Conservation (phyloP, 1,139 yeast genomes). For the Sugiyamaella japonica region DNA sequence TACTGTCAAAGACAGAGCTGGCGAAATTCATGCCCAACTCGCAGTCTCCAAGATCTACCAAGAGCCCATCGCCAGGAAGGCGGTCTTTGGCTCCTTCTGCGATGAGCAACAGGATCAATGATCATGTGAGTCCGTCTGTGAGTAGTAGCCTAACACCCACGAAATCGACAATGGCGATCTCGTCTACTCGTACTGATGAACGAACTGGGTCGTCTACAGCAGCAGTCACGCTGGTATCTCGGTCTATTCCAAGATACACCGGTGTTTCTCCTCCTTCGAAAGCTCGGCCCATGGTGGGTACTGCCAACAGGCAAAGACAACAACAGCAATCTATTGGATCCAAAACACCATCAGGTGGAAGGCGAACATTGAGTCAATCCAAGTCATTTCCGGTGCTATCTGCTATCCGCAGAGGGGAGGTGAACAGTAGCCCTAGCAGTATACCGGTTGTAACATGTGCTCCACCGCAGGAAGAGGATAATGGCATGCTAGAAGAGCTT, state of each 20-base stretch:
- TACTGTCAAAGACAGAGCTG: constrained; percentile 31
- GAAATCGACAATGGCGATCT: not conserved
- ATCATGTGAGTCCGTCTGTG: not conserved
- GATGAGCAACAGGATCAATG: not conserved
- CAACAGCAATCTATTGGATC: constrained; percentile 1
- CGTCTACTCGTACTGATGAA: not conserved
- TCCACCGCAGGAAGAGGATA: constrained; percentile 5
- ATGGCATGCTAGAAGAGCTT: constrained; percentile 21
- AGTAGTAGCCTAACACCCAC: not conserved
- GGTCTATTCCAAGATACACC: not conserved
- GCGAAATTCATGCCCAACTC: constrained; percentile 26
- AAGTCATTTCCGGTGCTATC: constrained; percentile 16
- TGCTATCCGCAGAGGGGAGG: constrained; percentile 1
- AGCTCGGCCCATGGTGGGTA: not conserved
- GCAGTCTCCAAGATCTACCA: constrained; percentile 9
- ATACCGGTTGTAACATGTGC: too few species aligned
- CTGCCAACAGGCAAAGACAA: constrained; percentile 6
- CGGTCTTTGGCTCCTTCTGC: constrained; percentile 8
- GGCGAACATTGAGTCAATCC: constrained; percentile 14
- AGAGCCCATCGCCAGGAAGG: constrained; percentile 17
- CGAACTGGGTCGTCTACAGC: too few species aligned
- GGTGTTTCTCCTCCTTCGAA: not conserved
- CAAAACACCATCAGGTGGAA: constrained; percentile 4
- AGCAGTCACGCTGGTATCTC: not conserved
- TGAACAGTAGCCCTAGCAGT: not conserved